Evolutionary conservation across 768 basidiomycete species (phyloP).

Genomic region (Tubosaeta sp.): DNA sequence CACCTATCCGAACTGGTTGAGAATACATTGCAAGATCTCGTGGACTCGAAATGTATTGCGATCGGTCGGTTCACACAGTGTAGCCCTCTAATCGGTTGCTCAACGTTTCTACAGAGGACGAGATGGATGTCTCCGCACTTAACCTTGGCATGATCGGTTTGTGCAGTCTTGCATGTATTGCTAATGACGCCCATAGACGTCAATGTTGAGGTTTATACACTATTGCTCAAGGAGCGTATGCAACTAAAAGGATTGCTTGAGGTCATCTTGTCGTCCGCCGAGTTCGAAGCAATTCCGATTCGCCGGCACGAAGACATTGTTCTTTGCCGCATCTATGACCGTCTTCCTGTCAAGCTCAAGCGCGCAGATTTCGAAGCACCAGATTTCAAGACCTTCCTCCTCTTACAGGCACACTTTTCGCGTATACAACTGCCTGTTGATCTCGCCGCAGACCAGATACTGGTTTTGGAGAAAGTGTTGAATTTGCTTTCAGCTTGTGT

Average conservation of each 20-base stretch:
- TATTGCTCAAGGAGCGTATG: slow-evolving; percentile 92
- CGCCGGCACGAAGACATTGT: slow-evolving; percentile 87
- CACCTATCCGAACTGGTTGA: slow-evolving; percentile 96
- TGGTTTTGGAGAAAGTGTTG: slow-evolving; percentile 86
- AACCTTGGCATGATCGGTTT: slow-evolving; percentile 44
- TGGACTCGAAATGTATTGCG: slow-evolving; percentile 91
- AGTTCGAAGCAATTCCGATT: slow-evolving; percentile 94
- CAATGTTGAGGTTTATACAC: slow-evolving; percentile 93
- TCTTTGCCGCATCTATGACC: slow-evolving; percentile 88
- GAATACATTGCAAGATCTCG: slow-evolving; percentile 83
- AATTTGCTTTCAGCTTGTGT: slow-evolving; percentile 92
- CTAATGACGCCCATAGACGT: slow-evolving; percentile 54
- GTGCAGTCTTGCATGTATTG: too few species aligned
- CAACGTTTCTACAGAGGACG: slow-evolving; percentile 53
- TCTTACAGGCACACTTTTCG: slow-evolving; percentile 96
- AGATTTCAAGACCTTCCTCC: slow-evolving; percentile 96
- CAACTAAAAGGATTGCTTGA: slow-evolving; percentile 96
- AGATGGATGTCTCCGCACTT: slow-evolving; percentile 65
- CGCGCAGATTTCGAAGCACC: slow-evolving; percentile 91
- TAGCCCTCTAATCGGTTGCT: neutral
- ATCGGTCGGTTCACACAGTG: slow-evolving; percentile 56
- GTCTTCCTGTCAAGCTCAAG: slow-evolving; percentile 57
- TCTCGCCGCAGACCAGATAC: slow-evolving; percentile 83
- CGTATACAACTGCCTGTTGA: slow-evolving; percentile 90
- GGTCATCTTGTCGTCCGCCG: slow-evolving; percentile 94